Percentiles rank a stretch among this genome's conserved stretches.
These are phyloP conservation scores for Pythium scleroteichum DNA, from an alignment of 352 stramenopile genomes.

Conservation along the genomic window DNA sequence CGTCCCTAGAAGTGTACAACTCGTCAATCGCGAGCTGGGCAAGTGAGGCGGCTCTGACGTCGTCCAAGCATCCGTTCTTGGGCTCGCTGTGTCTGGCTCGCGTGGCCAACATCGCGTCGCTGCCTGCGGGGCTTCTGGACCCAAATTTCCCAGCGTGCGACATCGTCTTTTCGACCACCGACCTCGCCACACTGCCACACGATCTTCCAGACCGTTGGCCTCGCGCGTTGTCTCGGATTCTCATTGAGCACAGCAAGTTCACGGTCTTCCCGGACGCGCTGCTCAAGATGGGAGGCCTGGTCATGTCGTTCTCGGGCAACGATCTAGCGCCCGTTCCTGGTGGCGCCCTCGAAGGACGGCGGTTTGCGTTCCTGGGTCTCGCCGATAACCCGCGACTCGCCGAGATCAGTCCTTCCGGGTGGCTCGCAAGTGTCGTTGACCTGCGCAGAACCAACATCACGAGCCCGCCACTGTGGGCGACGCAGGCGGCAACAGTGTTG, in stretches of 20 bases:
- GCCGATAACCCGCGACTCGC: background rate
- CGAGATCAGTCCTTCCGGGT: background rate
- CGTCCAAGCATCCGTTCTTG: background rate
- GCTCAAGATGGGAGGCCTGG: background rate
- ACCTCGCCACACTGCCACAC: constrained; percentile 8
- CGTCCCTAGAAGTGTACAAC: constrained; percentile 24
- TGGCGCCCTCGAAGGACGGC: background rate
- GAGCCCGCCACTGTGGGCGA: background rate
- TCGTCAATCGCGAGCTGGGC: constrained; percentile 15
- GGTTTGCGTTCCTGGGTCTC: constrained; percentile 1
- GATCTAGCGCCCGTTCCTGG: background rate
- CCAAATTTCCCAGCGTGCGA: too few relatives aligned
- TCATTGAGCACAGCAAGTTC: constrained; percentile 13
- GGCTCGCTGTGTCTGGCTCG: background rate
- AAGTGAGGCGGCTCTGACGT: constrained; percentile 13
- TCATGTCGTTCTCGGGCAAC: constrained; percentile 15
- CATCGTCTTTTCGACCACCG: constrained; percentile 5
- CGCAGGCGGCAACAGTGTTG: too few relatives aligned
- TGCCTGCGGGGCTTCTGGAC: constrained; percentile 5
- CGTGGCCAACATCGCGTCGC: constrained; percentile 4
- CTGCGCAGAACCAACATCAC: background rate
- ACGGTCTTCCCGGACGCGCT: background rate
- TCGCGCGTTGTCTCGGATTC: constrained; percentile 2
- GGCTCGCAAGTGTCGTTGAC: background rate
- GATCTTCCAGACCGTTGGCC: constrained; percentile 11